Base-by-base conservation (phyloP, 257 asterid species). In the Asclepias syriaca region DNA sequence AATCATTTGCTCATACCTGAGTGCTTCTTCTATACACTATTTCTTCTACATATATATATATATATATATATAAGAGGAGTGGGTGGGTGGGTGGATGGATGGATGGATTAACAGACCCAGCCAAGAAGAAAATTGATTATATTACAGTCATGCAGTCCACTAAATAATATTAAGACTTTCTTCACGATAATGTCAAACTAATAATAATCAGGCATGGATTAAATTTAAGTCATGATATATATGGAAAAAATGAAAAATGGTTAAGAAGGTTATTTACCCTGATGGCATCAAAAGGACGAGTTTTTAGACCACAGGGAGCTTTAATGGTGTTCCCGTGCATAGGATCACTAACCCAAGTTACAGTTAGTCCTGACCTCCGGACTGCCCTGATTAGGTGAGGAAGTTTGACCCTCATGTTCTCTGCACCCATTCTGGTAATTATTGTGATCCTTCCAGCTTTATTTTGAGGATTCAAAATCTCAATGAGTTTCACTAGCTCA, bases 271-370 rank as follows among this genome's bases (percentile, higher is more conserved):
- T 8, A 65, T 13, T 87, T 89, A 89, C 96, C 92, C 93, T 85
- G 78, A 89, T 89, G 68, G 96, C 79, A 80, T 89, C 96, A 22
- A 89, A 89, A 40, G 96, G 96, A 15, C 94, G 88, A 78, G 96
- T 89, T 82, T 89, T 89, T 13, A 90, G 79, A 48, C 97, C 97
- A 58, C 97, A 90, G 2, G 97, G 97, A 84, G 97, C 97, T 81
- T 90, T 90, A 74, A 88, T 90, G 34, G 96, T 90, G 85, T 90
- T 90, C 43, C 97, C 97, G 64, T 88, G 97, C 97, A 90, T 90
- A 73, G 97, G 97, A 81, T 90, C 97, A 48, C 88, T 85, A 55
- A 90, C 96, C 97, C 97, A 90, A 55, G 97, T 90, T 59, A 90
- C 96, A 32, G 88, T 82, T 71, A 85, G 92, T 29, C 97, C 97